A percentile compares a stretch with the other conserved stretches of the same genome.
Evolutionary conservation across 2,329 filamentous ascomycete species (phyloP).

Genomic region (Coccinonectria pachysandricola): DNA sequence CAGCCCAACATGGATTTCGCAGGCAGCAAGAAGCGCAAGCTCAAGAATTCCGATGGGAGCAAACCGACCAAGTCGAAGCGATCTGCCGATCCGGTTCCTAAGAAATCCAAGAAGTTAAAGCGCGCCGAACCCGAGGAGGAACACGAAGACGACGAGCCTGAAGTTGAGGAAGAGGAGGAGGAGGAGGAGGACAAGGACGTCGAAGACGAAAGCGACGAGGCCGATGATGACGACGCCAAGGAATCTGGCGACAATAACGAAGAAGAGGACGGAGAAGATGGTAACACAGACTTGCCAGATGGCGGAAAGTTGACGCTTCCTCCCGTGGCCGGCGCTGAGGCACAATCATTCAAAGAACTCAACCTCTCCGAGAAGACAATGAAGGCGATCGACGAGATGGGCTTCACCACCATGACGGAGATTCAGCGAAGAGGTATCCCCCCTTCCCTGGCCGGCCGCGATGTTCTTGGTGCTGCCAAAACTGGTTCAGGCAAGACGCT

Average conservation of each 20-base stretch:
- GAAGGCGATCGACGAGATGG: slow-evolving; percentile 82
- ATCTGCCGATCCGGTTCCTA: slow-evolving; percentile 16
- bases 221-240: slow-evolving; percentile 18
- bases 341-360: slow-evolving; percentile 67
- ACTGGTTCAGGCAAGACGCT: slow-evolving; percentile 94
- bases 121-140: slow-evolving; percentile 20
- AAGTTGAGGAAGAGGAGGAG: slow-evolving; percentile 17
- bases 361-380: slow-evolving; percentile 82
- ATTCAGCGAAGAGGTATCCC: slow-evolving; percentile 85
- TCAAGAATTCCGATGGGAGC: slow-evolving; percentile 24
- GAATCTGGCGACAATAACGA: slow-evolving; percentile 18
- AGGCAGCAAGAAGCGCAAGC: slow-evolving; percentile 35
- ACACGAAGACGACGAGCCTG: slow-evolving; percentile 17
- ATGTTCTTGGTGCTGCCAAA: slow-evolving; percentile 92
- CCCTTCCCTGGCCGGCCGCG: slow-evolving; percentile 76
- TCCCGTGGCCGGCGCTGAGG: slow-evolving; percentile 44
- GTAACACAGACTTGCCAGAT: slow-evolving; percentile 25
- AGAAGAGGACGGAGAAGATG: slow-evolving; percentile 21
- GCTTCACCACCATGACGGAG: slow-evolving; percentile 89
- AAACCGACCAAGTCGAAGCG: slow-evolving; percentile 16
- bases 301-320: slow-evolving; percentile 37
- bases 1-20: slow-evolving; percentile 23
- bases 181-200: slow-evolving; percentile 22
- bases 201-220: slow-evolving; percentile 17
- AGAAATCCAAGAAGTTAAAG: slow-evolving; percentile 35